Evolutionary conservation across 371 early-diverging fungal species (phyloP).

Genomic region (Actinomortierella ambigua): DNA sequence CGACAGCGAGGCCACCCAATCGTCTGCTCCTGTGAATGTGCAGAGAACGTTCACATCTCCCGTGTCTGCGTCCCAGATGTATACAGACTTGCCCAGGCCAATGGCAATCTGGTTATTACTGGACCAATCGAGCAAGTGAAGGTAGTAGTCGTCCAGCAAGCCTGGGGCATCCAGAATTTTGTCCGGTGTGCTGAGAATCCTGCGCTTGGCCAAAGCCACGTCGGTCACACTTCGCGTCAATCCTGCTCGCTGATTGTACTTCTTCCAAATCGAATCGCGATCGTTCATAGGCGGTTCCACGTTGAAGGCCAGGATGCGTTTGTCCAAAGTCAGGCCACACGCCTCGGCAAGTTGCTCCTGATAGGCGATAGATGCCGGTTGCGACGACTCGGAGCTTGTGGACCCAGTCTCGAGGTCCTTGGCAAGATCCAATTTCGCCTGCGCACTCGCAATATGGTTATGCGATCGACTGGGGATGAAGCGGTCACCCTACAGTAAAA

Average conservation of each 20-base stretch:
- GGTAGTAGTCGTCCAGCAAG: conserved; percentile 95
- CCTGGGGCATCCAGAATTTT: conserved; percentile 91
- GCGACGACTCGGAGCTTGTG: conserved; percentile 10
- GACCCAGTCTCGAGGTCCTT: conserved; percentile 4
- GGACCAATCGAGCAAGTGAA: conserved; percentile 98
- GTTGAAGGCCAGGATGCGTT: conserved; percentile 78
- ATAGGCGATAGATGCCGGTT: conserved; percentile 49
- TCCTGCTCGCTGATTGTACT: too few species aligned
- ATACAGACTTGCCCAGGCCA: conserved; percentile 87
- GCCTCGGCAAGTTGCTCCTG: conserved; percentile 82
- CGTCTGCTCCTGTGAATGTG: conserved; percentile 55
- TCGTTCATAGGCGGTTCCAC: conserved; percentile 69
- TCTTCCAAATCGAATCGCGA: conserved; percentile 20
- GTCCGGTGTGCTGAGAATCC: conserved; percentile 72
- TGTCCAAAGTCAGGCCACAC: conserved; percentile 70
- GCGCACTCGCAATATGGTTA: conserved; percentile 20
- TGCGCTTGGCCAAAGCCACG: conserved; percentile 46
- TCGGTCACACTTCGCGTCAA: too few species aligned
- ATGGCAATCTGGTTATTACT: conserved; percentile 82
- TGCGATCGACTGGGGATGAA: conserved; percentile 37
- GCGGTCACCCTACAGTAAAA: conserved; percentile 26
- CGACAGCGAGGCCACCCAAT: conserved; percentile 71
- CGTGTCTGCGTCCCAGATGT: conserved; percentile 90
- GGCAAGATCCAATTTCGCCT: conserved; percentile 30
- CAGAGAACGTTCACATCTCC: conserved; percentile 76